Percentiles rank a stretch among this genome's conserved stretches.
These are phyloP conservation scores for Rhizopus microsporus DNA, from an alignment of 371 early-diverging fungal species.

Conservation along the genomic window DNA sequence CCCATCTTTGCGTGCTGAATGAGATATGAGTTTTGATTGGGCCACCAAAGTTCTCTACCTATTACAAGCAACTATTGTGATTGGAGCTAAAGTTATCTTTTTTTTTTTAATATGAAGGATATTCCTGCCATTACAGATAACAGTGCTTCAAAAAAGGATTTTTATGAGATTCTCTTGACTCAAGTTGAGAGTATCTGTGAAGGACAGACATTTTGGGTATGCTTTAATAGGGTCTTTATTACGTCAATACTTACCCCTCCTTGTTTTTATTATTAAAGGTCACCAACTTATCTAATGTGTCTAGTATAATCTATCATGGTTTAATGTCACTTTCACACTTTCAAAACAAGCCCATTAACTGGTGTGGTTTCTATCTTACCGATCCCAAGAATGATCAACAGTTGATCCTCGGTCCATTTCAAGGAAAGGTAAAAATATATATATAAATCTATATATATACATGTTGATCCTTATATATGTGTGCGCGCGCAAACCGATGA, in stretches of 20 bases:
- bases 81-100: not conserved
- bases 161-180: conserved; percentile 53
- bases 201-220: conserved; percentile 63
- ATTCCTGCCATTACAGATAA: conserved; percentile 39
- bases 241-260: not conserved
- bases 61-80: too few species aligned
- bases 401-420: conserved; percentile 87
- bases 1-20: too few species aligned
- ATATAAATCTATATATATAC: conserved; percentile 1
- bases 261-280: conserved; percentile 29
- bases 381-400: conserved; percentile 50
- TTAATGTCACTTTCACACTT: conserved; percentile 58
- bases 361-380: conserved; percentile 87
- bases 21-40: too few species aligned
- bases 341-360: conserved; percentile 83
- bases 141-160: conserved; percentile 47
- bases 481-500: too few species aligned
- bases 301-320: conserved; percentile 81
- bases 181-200: conserved; percentile 51
- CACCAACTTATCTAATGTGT: conserved; percentile 81
- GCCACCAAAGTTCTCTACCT: too few species aligned
- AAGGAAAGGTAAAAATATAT: conserved; percentile 67
- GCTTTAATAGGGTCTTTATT: too few species aligned
- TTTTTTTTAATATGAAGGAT: conserved; percentile 30
- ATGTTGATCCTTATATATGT: not conserved